A percentile compares a stretch with the other conserved stretches of the same genome.
Evolutionary conservation across 2,329 filamentous ascomycete genomes (phyloP).

Genomic region (Rutstroemia sp.): DNA sequence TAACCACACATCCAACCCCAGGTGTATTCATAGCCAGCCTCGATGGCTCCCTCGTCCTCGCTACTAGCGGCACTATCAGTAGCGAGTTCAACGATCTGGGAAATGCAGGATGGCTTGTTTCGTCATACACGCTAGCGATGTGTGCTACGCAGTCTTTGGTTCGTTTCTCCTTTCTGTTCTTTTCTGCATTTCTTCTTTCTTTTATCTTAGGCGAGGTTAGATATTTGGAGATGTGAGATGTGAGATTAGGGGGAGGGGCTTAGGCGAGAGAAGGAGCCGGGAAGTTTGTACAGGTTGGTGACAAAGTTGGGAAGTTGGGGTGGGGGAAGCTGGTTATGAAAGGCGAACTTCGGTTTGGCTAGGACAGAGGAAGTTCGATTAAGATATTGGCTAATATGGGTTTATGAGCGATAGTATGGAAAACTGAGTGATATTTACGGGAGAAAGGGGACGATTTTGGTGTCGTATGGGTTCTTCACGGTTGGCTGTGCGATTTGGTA

Average conservation of each 20-base stretch:
- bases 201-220: too few species aligned
- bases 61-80: conserved; percentile 53
- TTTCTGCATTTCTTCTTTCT: neutral
- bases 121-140: conserved; percentile 42
- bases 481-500: conserved; percentile 36
- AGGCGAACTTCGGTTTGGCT: too few species aligned
- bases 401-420: conserved; percentile 19
- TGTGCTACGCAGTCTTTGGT: conserved; percentile 48
- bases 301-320: neutral
- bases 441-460: neutral
- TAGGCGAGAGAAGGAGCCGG: neutral
- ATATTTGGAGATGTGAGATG: neutral
- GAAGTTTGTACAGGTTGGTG: too few species aligned
- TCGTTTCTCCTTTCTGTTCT: conserved; percentile 12
- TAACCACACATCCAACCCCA: conserved; percentile 12
- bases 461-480: conserved; percentile 34
- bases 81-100: conserved; percentile 51
- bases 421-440: conserved; percentile 49
- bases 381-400: too few species aligned
- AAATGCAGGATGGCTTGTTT: conserved; percentile 52
- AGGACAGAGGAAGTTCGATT: too few species aligned
- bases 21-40: conserved; percentile 58
- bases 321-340: too few species aligned
- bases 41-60: conserved; percentile 56
- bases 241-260: neutral